Evolutionary conservation across 306 rosid species (phyloP).

Genomic region (Nissolia schottii): DNA sequence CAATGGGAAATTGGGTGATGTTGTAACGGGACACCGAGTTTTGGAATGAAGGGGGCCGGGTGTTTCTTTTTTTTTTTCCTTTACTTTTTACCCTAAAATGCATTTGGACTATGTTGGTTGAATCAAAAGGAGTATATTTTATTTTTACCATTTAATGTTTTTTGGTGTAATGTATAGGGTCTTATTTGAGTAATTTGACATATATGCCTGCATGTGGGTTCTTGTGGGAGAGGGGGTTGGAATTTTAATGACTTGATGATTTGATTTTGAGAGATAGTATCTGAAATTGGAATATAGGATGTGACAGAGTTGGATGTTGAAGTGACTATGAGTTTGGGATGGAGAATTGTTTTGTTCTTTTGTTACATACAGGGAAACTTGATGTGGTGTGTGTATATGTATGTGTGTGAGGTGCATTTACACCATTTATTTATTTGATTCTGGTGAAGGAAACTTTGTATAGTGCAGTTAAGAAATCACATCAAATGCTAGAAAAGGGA

Average conservation of each 20-base stretch:
- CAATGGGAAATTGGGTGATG: conserved; percentile 42
- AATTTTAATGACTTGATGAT: conserved; percentile 34
- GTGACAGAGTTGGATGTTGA: conserved; percentile 63
- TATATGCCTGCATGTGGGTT: conserved; percentile 13
- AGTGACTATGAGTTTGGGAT: conserved; percentile 48
- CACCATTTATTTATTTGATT: conserved; percentile 24
- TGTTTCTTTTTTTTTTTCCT: too few species aligned
- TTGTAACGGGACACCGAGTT: conserved; percentile 32
- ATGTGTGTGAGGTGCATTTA: background rate
- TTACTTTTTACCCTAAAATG: conserved; percentile 59
- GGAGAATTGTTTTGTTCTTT: conserved; percentile 57
- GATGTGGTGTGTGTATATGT: background rate
- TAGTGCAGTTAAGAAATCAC: conserved; percentile 32
- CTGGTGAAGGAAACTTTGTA: conserved; percentile 22
- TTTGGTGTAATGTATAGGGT: conserved; percentile 13
- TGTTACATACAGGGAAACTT: conserved; percentile 35
- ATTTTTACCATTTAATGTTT: conserved; percentile 22
- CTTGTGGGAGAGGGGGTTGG: background rate
- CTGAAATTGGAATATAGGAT: conserved; percentile 33
- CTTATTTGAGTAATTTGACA: conserved; percentile 46
- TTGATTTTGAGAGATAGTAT: conserved; percentile 41
- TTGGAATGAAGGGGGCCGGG: conserved; percentile 40
- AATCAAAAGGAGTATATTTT: conserved; percentile 27
- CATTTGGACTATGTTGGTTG: conserved; percentile 65
- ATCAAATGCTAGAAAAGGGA: conserved; percentile 28